Evolutionary conservation across 2,329 filamentous ascomycete genomes (phyloP).

Genomic region (Tolypocladium nubicola): DNA sequence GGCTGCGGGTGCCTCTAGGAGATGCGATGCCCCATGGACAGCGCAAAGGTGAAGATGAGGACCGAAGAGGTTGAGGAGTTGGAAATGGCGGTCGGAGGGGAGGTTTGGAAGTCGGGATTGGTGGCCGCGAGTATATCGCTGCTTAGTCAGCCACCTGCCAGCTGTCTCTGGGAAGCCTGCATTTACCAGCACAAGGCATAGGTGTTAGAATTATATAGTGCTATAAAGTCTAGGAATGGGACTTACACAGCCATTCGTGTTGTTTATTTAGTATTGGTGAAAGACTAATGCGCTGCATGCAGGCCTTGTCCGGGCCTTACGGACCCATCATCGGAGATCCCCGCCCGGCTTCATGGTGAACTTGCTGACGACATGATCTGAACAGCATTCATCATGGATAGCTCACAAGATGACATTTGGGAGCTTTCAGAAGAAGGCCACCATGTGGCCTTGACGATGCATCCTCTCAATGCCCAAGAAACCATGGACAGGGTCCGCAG

Average conservation of each 20-base stretch:
- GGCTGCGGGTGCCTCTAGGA: not conserved
- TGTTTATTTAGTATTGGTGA: not conserved
- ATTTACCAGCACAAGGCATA: not conserved
- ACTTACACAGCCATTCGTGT: not conserved
- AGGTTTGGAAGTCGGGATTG: not conserved
- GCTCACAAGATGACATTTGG: conserved; percentile 14
- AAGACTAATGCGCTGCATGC: not conserved
- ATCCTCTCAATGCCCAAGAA: conserved; percentile 43
- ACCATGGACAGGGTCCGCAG: conserved; percentile 60
- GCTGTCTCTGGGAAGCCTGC: not conserved
- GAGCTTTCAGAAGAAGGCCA: conserved; percentile 39
- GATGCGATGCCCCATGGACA: not conserved
- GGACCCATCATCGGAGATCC: not conserved
- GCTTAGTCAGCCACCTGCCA: not conserved
- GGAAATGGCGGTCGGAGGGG: not conserved
- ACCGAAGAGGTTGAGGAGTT: not conserved
- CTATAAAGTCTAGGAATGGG: too few relatives aligned
- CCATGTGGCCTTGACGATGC: conserved; percentile 59
- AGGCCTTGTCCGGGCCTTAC: not conserved
- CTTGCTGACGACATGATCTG: too few relatives aligned
- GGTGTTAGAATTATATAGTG: not conserved
- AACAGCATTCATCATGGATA: conserved; percentile 4
- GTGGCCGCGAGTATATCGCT: not conserved
- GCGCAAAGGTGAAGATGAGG: not conserved
- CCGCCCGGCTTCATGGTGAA: not conserved